phyloP scores from a whole-genome alignment of 306 rosid species.

The Biancaea sappan region DNA sequence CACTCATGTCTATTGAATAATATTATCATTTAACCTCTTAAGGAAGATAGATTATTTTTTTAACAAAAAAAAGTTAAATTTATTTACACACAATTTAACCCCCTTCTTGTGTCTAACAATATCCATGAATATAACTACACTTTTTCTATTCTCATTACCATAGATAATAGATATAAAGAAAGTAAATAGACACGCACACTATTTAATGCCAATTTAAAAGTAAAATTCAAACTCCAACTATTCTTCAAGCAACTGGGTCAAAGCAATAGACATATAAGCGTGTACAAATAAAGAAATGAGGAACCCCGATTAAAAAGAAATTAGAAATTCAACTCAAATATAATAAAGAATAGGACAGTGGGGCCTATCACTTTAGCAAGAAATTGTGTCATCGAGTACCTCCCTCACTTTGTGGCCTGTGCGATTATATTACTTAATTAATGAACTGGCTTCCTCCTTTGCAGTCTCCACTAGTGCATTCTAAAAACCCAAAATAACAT shows the following conservation, averaged over 20 bases:
- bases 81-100: too few species aligned
- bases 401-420: slow-evolving; percentile 68
- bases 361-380: not conserved
- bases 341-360: slow-evolving; percentile 9
- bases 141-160: too few species aligned
- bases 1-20: too few species aligned
- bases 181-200: not conserved
- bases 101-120: too few species aligned
- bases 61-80: too few species aligned
- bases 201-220: slow-evolving; percentile 16
- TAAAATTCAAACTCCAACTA: not conserved
- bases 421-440: slow-evolving; percentile 84
- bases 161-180: too few species aligned
- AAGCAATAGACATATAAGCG: not conserved
- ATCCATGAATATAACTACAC: not conserved
- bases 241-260: not conserved
- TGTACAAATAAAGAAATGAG: not conserved
- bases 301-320: not conserved
- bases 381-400: not conserved
- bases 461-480: slow-evolving; percentile 96
- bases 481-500: slow-evolving; percentile 41
- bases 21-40: too few species aligned
- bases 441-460: slow-evolving; percentile 83
- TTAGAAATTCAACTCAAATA: not conserved
- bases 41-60: too few species aligned